Evolutionary conservation across 805 yeast genomes (phyloP).

Genomic region (Suhomyces sp.): DNA sequence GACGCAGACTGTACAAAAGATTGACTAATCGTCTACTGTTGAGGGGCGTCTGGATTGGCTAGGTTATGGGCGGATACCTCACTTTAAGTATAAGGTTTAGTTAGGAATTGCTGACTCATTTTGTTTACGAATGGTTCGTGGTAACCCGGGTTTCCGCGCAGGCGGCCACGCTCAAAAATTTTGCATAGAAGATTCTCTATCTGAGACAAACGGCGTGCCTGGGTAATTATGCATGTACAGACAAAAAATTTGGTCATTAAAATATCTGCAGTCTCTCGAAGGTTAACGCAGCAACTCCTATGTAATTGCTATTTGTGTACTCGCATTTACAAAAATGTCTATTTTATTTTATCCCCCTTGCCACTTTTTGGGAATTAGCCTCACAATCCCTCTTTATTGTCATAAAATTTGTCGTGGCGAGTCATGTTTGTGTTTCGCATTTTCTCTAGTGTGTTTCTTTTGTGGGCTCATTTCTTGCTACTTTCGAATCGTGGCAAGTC

Average conservation of each 20-base stretch:
- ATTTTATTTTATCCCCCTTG: background rate
- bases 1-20: background rate
- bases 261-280: background rate
- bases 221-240: background rate
- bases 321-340: background rate
- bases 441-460: background rate
- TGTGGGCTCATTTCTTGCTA: background rate
- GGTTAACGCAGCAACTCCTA: background rate
- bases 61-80: too few relatives aligned
- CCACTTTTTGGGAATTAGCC: background rate
- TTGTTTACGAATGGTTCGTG: background rate
- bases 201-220: background rate
- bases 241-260: background rate
- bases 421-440: background rate
- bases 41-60: background rate
- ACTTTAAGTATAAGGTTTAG: background rate
- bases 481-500: slow-evolving; percentile 4
- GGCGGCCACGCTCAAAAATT: background rate
- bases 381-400: background rate
- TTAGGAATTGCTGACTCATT: background rate
- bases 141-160: background rate
- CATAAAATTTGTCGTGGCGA: background rate
- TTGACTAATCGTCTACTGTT: background rate
- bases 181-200: background rate
- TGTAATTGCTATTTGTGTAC: background rate